Conservation (phyloP, 2,329 filamentous ascomycete genomes). For the Fusarium nisikadoi region DNA sequence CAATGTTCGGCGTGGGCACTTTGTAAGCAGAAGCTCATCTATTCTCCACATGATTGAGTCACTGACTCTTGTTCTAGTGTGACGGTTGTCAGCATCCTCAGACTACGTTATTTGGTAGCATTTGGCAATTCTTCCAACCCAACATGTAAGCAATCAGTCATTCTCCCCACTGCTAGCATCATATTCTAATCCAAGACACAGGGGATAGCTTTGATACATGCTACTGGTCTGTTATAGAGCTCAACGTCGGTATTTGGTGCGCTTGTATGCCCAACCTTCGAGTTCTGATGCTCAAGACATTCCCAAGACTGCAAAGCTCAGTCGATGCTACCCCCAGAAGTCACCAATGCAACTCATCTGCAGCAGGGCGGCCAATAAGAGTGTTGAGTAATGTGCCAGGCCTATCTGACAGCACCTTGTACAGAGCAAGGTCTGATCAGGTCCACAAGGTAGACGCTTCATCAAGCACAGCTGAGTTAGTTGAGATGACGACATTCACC, state of each 20-base stretch:
- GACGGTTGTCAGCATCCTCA: conserved; percentile 11
- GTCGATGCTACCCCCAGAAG: not conserved
- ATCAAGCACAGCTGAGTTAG: conserved; percentile 5
- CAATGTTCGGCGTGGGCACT: conserved; percentile 5
- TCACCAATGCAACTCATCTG: not conserved
- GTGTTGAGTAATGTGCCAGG: not conserved
- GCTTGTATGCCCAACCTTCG: conserved; percentile 8
- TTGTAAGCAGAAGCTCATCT: not conserved
- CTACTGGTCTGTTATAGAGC: conserved; percentile 16
- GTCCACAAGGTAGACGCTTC: not conserved
- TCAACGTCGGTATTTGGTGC: conserved; percentile 7
- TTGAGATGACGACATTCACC: not conserved
- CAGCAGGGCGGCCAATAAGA: not conserved
- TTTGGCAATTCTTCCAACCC: conserved; percentile 12
- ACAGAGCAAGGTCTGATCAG: not conserved
- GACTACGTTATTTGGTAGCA: not conserved
- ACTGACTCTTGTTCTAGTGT: not conserved
- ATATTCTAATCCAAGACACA: not conserved
- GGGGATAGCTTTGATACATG: conserved; percentile 13
- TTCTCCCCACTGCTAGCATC: fast-evolving
- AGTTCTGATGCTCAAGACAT: not conserved
- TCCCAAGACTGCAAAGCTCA: not conserved
- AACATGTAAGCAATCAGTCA: not conserved
- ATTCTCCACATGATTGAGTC: fast-evolving
- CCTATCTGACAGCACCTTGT: not conserved